These are phyloP conservation scores for Persicaria maculosa DNA, from an alignment of 148 eudicot genomes.

Conservation along the genomic window DNA sequence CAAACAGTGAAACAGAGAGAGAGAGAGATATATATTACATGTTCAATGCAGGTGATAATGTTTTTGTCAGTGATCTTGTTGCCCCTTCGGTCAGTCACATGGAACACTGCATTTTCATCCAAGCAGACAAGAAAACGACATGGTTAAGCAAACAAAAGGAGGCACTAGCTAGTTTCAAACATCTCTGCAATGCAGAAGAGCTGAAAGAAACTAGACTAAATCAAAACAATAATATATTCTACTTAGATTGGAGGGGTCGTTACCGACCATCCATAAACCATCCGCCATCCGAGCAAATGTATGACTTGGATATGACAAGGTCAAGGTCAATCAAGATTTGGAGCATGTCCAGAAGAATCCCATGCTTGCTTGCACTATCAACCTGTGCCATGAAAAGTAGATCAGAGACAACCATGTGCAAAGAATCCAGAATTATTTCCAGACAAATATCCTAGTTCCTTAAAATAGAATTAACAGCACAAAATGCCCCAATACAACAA, in stretches of 20 bases:
- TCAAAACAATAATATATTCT: background rate
- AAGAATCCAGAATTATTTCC: background rate
- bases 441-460: background rate
- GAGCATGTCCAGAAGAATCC: slow-evolving; percentile 78
- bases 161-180: background rate
- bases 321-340: slow-evolving; percentile 84
- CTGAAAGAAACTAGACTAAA: background rate
- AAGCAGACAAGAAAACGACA: background rate
- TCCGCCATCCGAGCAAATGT: slow-evolving; percentile 79
- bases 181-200: background rate
- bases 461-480: background rate
- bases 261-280: slow-evolving; percentile 94
- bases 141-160: background rate
- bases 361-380: slow-evolving; percentile 79
- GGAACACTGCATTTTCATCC: slow-evolving; percentile 53
- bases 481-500: background rate
- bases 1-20: background rate
- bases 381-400: slow-evolving; percentile 30
- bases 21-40: background rate
- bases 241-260: background rate
- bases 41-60: slow-evolving; percentile 57
- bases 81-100: slow-evolving; percentile 74
- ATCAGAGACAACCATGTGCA: background rate
- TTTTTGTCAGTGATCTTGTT: slow-evolving; percentile 66
- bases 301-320: slow-evolving; percentile 70